Evolutionary conservation across 192 early-diverging fungal species (phyloP), one percentile per base, ranked within the genome.

Genomic region (Coemansia sp.): DNA sequence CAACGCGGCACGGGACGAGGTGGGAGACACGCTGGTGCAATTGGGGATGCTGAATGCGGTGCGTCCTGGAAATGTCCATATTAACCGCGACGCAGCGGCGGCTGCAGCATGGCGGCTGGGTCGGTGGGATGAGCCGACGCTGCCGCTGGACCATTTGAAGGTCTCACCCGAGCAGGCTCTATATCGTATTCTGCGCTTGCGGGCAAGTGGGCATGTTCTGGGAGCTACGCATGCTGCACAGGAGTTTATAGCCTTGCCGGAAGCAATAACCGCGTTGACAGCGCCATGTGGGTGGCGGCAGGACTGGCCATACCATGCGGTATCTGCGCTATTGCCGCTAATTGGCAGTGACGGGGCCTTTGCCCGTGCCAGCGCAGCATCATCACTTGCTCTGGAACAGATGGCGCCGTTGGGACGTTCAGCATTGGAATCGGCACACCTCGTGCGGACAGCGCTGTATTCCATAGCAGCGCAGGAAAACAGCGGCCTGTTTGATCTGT

Each of bases 51-150:
- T 78, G 9, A 70, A 67, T 16, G 46, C 74, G 0, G 49, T 70
- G 11, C 61, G 58, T 8, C 66, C 72, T 3, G 56, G 28, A 1
- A 21, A 35, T 30, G 7, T 35, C 33, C 10, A 35, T 7, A 19
- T 15, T 28, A 21, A 42, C 37, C 10, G 57, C 13, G 57, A 67
- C 18, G 68, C 74, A 1, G 53, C 57, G 11, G 62, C 55, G 18
- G 74, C 68, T n/a, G 68, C 74, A 7, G 58, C 74, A 12, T 78
- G 74, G 74, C 55, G 74, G 10, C 52, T 78, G 26, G 68, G 60
- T 10, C 65, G 53, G 15, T 78, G 74, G 74, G 74, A 78, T 36
- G 57, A 65, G 30, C 74, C 74, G 0, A 28, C 54, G 28, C 35
- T 68, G 8, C 74, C 74, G 10, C 23, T 39, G 50, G 19, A 16